Conservation (phyloP, 2,329 filamentous ascomycete species). For the Neocatenulostroma microsporum region DNA sequence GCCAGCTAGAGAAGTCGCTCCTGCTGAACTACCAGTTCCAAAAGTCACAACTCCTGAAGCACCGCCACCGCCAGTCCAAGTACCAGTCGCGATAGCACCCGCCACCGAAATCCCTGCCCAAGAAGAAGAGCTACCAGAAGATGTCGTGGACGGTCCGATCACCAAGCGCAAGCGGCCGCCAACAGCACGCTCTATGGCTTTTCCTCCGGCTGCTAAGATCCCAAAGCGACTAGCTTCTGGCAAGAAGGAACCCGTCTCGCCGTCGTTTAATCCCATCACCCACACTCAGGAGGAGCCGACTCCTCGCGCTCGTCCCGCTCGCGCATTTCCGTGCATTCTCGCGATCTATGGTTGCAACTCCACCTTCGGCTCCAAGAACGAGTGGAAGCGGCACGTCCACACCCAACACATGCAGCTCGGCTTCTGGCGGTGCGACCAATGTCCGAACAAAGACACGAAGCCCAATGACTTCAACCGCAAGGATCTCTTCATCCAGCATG, state of each 20-base stretch:
- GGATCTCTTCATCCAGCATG: conserved; percentile 82
- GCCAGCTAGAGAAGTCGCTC: too few relatives aligned
- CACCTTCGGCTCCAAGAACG: conserved; percentile 75
- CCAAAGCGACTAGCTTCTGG: conserved; percentile 10
- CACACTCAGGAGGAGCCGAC: neutral
- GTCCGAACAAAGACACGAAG: conserved; percentile 29
- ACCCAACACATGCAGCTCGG: conserved; percentile 69
- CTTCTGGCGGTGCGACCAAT: conserved; percentile 69
- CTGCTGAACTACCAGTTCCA: too few relatives aligned
- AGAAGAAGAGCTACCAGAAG: too few relatives aligned
- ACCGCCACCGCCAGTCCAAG: too few relatives aligned
- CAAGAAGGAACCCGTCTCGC: conserved; percentile 8
- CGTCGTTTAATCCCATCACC: conserved; percentile 7
- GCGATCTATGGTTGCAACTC: conserved; percentile 65
- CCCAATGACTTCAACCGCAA: conserved; percentile 77
- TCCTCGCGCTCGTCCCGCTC: neutral
- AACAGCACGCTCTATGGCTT: conserved; percentile 2
- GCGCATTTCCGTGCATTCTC: conserved; percentile 69
- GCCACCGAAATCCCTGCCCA: too few relatives aligned
- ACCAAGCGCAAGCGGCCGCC: conserved; percentile 13
- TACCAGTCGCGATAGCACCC: too few relatives aligned
- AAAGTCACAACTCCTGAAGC: too few relatives aligned
- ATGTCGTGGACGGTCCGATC: too few relatives aligned
- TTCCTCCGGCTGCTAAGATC: conserved; percentile 7
- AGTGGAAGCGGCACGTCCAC: conserved; percentile 85